Evolutionary conservation across 129 eudicot genomes (phyloP), one percentile per base, ranked within the genome.

Genomic region (Tagetes erecta): DNA sequence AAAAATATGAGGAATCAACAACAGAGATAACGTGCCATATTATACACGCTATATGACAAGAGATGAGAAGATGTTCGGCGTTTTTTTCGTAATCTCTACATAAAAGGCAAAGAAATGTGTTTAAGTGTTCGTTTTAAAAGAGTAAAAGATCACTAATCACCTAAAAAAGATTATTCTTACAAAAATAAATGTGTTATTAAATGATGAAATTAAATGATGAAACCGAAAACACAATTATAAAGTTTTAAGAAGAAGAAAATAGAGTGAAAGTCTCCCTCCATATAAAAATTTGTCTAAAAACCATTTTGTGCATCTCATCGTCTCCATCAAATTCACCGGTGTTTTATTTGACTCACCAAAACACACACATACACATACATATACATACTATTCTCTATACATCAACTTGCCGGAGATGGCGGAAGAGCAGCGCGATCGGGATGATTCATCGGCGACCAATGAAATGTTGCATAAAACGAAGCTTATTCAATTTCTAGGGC

Each of bases 381-480:
- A 57, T 27, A 59, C 80, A 56, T 20, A 59, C 80, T 64, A 51
- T 73, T n/a, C 68, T 51, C 39, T 62, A n/a, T 56, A 56, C 66
- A 60, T 35, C 42, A 80, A 68, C 6, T 49, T 64, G 30, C 34
- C 84, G 80, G 72, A 56, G 30, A 84, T 84, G 86, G 81, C 83
- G 49, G 95, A 78, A 30, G 86, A 86, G 33, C 72, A n/a, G 36
- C 76, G 70, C 51, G 66, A 55, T 53, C 81, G 75, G 51, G 75
- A 68, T 45, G 71, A 72, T 72, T 31, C 78, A 12, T 70, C 83
- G 59, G 73, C 53, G 45, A 72, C 71, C 76, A 72, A 73, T 65
- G 90, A 80, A 78, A 60, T 79, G 91, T 78, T 84, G 30, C 93
- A 94, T 79, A 86, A 80, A 80, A 86, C 96, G 36, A 94, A 94